These are phyloP conservation scores for Acrocalymma vagum DNA, from an alignment of 2,329 filamentous ascomycete genomes.

Conservation along the genomic window DNA sequence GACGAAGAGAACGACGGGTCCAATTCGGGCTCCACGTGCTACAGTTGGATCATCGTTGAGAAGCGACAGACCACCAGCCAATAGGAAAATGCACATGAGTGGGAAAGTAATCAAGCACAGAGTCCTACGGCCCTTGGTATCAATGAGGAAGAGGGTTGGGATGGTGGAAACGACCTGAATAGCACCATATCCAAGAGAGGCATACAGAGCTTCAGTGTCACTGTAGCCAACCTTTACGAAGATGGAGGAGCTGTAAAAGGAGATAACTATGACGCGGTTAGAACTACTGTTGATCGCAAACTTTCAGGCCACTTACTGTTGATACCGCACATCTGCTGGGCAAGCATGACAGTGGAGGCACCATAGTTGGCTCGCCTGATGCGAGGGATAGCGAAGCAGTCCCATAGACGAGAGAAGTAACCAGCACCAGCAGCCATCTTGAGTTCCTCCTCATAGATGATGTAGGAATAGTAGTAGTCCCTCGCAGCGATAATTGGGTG, in stretches of 20 bases:
- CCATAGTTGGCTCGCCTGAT: constrained; percentile 49
- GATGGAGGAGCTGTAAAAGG: constrained; percentile 77
- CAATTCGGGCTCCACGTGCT: constrained; percentile 32
- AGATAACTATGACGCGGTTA: constrained; percentile 79
- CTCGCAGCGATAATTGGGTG: constrained; percentile 44
- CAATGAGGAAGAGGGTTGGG: constrained; percentile 48
- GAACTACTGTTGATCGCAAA: constrained; percentile 61
- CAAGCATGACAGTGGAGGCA: constrained; percentile 51
- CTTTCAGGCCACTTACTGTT: constrained; percentile 80
- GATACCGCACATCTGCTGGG: constrained; percentile 52
- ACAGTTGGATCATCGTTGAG: constrained; percentile 29
- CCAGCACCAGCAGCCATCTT: constrained; percentile 41
- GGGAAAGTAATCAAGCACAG: constrained; percentile 44
- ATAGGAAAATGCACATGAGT: constrained; percentile 45
- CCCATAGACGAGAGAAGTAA: constrained; percentile 54
- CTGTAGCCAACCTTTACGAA: constrained; percentile 64
- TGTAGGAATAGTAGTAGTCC: constrained; percentile 48
- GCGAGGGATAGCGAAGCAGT: constrained; percentile 55
- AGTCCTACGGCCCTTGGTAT: constrained; percentile 47
- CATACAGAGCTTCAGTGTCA: constrained; percentile 37
- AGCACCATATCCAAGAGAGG: constrained; percentile 47
- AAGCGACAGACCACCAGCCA: constrained; percentile 46
- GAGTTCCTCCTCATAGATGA: constrained; percentile 46
- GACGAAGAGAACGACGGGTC: constrained; percentile 45
- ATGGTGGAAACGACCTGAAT: constrained; percentile 47